Evolutionary conservation across 192 early-diverging fungal genomes (phyloP).

Genomic region (Coemansia sp.): DNA sequence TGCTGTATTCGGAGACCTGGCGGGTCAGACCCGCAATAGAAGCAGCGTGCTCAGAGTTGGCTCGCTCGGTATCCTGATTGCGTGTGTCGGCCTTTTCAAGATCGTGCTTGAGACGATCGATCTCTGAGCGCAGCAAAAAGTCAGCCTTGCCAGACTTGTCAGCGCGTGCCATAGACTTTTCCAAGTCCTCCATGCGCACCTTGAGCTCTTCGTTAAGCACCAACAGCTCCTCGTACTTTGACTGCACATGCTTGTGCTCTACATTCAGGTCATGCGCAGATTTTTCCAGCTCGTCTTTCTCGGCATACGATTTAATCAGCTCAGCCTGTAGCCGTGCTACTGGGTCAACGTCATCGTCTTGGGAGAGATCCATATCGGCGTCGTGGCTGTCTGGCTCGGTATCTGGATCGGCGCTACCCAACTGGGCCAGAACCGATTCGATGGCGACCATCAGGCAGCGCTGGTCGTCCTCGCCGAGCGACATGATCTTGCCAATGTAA

Average conservation of each 20-base stretch:
- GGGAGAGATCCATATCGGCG: slow-evolving; percentile 33
- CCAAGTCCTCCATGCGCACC: slow-evolving; percentile 74
- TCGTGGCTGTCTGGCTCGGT: slow-evolving; percentile 38
- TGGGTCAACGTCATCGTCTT: slow-evolving; percentile 36
- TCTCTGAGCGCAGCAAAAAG: slow-evolving; percentile 81
- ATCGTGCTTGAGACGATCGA: slow-evolving; percentile 80
- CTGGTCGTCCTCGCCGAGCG: slow-evolving; percentile 68
- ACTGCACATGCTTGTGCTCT: slow-evolving; percentile 56
- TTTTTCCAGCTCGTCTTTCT: slow-evolving; percentile 65
- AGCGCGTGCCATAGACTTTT: slow-evolving; percentile 66
- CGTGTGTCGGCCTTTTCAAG: slow-evolving; percentile 78
- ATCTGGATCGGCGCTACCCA: slow-evolving; percentile 44
- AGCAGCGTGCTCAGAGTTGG: slow-evolving; percentile 60
- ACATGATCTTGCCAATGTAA: slow-evolving; percentile 85
- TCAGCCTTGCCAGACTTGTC: slow-evolving; percentile 78
- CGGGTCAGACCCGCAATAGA: slow-evolving; percentile 68
- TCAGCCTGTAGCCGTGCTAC: slow-evolving; percentile 54
- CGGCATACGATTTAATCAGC: slow-evolving; percentile 48
- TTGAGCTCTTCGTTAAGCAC: slow-evolving; percentile 71
- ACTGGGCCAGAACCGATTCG: slow-evolving; percentile 59
- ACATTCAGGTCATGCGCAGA: slow-evolving; percentile 51
- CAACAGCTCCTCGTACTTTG: slow-evolving; percentile 65
- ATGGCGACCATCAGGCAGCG: slow-evolving; percentile 88
- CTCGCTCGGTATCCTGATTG: slow-evolving; percentile 66
- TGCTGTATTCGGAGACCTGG: slow-evolving; percentile 58